Base-by-base conservation (phyloP, 257 asterid genomes). In the Ilex asprella region DNA sequence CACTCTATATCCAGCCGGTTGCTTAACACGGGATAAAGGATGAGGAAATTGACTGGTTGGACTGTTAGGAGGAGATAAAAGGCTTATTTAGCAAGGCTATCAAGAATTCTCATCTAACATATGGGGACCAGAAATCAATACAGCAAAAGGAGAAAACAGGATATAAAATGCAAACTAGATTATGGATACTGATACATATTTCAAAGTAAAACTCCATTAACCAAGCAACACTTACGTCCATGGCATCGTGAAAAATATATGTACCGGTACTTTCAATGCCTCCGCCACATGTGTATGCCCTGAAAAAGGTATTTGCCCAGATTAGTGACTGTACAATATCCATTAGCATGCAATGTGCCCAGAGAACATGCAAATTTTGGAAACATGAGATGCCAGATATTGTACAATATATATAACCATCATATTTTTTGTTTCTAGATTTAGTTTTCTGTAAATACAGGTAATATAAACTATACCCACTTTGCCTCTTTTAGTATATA, bases 11-110 rank as follows among this genome's bases (percentile, higher is more conserved):
- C 97, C 99, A 73, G 95, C 91, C 71, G 97, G 61, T 75, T 92
- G 99, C 82, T 86, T 92, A 60, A 92, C 96, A 59, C 96, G 97
- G 66, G 99, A 92, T 71, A 92, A 72, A 7, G 99, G 99, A 75
- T 92, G 99, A 63, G 99, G 95, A 65, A 92, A 92, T 82, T 92
- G 95, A 71, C 94, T 92, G 27, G 97, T 92, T 70, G 99, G 96
- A 79, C 99, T 89, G 91, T 68, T 64, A 77, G 54, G 67, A 74
- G 67, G 70, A 46, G 63, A 35, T 31, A 63, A 32, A 8, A 63
- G 27, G 57, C 27, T 52, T 35, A 63, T 29, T 53, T 29, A 31
- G 66, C 59, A 31, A 67, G 6, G 41, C 41, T 3, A 66, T 27
- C 14, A 55, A 50, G 16, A 30, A 60, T 39, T 35, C 44, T 35